Conservation (phyloP, 2,329 filamentous ascomycete species). For the Diaporthe helianthi region DNA sequence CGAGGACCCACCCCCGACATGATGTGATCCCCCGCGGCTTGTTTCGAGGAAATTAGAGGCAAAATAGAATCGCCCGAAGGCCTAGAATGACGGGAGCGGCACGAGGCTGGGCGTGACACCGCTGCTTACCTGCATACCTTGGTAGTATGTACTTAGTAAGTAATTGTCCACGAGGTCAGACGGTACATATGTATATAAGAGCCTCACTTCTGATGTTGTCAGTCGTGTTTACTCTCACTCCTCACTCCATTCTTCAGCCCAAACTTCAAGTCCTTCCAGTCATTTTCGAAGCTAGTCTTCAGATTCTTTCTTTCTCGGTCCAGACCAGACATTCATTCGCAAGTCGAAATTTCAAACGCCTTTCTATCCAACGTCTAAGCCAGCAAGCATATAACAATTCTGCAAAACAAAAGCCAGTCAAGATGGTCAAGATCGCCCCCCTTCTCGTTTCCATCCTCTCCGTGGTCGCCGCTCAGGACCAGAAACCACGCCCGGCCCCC, state of each 20-base stretch:
- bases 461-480: constrained; percentile 30
- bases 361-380: constrained; percentile 18
- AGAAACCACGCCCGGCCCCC: not conserved
- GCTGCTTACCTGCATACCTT: no score
- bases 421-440: constrained; percentile 35
- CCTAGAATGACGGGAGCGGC: constrained; percentile 6
- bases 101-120: not conserved
- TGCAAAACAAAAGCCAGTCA: constrained; percentile 28
- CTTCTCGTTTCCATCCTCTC: constrained; percentile 31
- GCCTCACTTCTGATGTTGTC: not conserved
- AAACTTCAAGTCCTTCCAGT: constrained; percentile 29
- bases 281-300: constrained; percentile 35
- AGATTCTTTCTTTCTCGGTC: constrained; percentile 31
- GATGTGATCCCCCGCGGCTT: constrained; percentile 22
- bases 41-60: constrained; percentile 34
- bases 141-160: no score
- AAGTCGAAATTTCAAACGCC: constrained; percentile 29
- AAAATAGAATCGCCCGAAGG: not conserved
- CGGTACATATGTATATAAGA: constrained; percentile 33
- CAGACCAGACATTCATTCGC: constrained; percentile 34
- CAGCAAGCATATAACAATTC: not conserved
- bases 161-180: not conserved
- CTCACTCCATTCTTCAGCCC: constrained; percentile 32
- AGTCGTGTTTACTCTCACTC: not conserved
- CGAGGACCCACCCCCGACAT: constrained; percentile 23